Evolutionary conservation across 2,329 filamentous ascomycete species (phyloP).

Genomic region (Dryadomyces quercus-mongolicae): DNA sequence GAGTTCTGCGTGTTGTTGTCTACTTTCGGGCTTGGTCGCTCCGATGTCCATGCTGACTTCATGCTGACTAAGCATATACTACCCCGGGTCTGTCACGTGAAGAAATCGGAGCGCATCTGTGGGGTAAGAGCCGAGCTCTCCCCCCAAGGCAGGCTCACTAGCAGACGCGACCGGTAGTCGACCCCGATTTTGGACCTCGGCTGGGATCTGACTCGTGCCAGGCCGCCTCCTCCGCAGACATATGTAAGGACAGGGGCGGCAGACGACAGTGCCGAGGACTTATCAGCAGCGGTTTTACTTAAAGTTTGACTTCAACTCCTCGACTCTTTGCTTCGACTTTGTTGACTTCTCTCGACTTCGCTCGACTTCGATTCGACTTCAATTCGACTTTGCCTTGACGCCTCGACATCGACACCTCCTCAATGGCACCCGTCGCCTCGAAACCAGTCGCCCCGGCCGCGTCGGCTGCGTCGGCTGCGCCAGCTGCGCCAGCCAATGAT

Average conservation of each 20-base stretch:
- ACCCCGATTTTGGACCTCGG: not conserved
- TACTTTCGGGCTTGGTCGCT: no score
- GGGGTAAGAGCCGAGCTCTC: not conserved
- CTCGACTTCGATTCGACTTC: not conserved
- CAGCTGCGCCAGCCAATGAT: conserved; percentile 70
- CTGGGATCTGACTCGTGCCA: not conserved
- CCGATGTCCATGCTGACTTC: not conserved
- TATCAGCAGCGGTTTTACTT: no score
- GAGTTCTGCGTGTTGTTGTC: no score
- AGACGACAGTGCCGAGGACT: no score
- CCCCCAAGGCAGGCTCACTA: not conserved
- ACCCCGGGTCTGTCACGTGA: not conserved
- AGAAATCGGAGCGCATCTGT: not conserved
- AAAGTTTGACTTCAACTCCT: not conserved
- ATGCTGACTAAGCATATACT: not conserved
- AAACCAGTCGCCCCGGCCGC: conserved; percentile 25
- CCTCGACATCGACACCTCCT: not conserved
- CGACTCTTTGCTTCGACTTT: not conserved
- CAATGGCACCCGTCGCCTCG: conserved; percentile 11
- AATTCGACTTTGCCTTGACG: not conserved
- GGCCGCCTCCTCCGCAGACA: no score
- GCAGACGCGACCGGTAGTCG: not conserved
- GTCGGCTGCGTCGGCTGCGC: no score
- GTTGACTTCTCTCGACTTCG: not conserved
- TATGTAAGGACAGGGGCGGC: not conserved